Evolutionary conservation across 1,284 basidiomycete species (phyloP), one percentile per base, ranked within the genome.

Genomic region (Marasmius sp.): DNA sequence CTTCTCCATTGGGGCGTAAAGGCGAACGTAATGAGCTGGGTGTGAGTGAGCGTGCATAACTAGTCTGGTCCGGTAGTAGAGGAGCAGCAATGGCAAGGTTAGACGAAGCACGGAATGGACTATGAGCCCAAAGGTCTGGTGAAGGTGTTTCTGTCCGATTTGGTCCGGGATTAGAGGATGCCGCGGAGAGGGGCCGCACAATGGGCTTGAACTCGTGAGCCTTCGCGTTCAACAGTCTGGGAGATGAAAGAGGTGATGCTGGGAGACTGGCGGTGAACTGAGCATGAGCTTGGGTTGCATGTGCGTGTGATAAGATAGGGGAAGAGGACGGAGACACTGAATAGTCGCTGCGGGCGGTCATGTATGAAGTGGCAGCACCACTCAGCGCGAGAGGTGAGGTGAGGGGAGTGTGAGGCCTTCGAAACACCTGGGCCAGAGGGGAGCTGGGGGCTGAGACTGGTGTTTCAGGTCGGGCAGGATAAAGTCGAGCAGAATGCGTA

Each of bases 61-160:
- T 77, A 5, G 81, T 81, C 57, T 85, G 86, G 65, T 93, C 92
- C 57, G 91, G 88, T 41, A 94, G 83, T 37, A 96, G 80, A 3
- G 94, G 94, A 1, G 93, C 90, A 9, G 93, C 94, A 64, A 95
- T 94, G 39, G 93, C 93, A 9, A 95, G 83, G 71, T 93, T 95
- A 2, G 93, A 94, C 0, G 87, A 85, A 0, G 87, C 85, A 57
- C 93, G 81, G 1, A 86, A 83, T 1, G 86, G 85, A 66, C 83
- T 89, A 71, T 90, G 88, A 1, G 91, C 84, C 92, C 91, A 93
- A 55, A 92, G 70, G 76, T 93, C 91, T 27, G 91, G 92, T 12
- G 89, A 91, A 34, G 91, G 88, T 0, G 90, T 91, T 64, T 92
- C 89, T 14, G 83, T 85, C 59, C 90, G 77, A 49, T 36, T 38